A percentile compares a stretch with the other conserved stretches of the same genome.
Evolutionary conservation across 371 early-diverging fungal genomes (phyloP).

Genomic region (Zopfochytrium polystomum): DNA sequence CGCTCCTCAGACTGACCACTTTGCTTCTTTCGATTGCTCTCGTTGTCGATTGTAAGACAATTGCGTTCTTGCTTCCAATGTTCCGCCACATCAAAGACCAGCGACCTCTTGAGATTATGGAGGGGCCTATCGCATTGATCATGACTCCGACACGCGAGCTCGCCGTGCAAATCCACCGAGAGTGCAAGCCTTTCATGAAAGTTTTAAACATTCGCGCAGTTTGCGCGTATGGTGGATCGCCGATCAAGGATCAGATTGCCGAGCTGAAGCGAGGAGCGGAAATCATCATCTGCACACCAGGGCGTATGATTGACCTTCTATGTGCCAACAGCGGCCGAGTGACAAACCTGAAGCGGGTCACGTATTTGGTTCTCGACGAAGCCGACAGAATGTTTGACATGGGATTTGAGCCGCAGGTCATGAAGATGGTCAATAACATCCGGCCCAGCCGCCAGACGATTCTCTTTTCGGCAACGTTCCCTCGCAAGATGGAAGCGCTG

Average conservation of each 20-base stretch:
- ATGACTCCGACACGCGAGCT: slow-evolving; percentile 99
- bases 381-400: slow-evolving; percentile 79
- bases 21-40: slow-evolving; percentile 65
- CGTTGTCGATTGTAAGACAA: slow-evolving; percentile 73
- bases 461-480: slow-evolving; percentile 96
- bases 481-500: slow-evolving; percentile 94
- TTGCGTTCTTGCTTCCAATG: slow-evolving; percentile 95
- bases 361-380: slow-evolving; percentile 98
- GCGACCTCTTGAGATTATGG: slow-evolving; percentile 72
- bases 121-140: slow-evolving; percentile 93
- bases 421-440: slow-evolving; percentile 95
- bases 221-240: slow-evolving; percentile 97
- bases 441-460: slow-evolving; percentile 91
- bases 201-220: slow-evolving; percentile 78
- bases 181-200: slow-evolving; percentile 84
- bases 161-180: slow-evolving; percentile 92
- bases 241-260: slow-evolving; percentile 96
- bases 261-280: slow-evolving; percentile 98
- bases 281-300: slow-evolving; percentile 98
- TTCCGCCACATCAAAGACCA: slow-evolving; percentile 97
- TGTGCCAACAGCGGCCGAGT: slow-evolving; percentile 94
- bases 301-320: slow-evolving; percentile 98
- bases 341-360: slow-evolving; percentile 89
- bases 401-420: slow-evolving; percentile 98
- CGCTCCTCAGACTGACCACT: background rate